phyloP scores from a whole-genome alignment of 192 early-diverging fungal species.

The Backusella circina region DNA sequence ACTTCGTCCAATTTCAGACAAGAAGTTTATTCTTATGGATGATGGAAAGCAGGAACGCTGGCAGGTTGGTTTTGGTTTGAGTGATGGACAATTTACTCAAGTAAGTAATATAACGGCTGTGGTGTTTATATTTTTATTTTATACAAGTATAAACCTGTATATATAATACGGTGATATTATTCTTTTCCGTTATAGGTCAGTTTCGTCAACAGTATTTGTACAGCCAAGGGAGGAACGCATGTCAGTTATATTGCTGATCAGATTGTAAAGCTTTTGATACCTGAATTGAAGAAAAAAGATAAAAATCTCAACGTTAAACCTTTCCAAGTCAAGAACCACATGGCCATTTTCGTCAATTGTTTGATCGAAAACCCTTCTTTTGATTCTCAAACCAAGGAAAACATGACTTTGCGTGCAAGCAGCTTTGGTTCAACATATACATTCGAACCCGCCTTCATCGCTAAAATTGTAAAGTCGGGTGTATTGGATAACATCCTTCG shows the following conservation, averaged over 20 bases:
- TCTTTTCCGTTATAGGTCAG: constrained; percentile 53
- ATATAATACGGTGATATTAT: too few relatives aligned
- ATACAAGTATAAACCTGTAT: too few relatives aligned
- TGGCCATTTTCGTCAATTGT: constrained; percentile 94
- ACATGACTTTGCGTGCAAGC: constrained; percentile 72
- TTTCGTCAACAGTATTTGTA: constrained; percentile 97
- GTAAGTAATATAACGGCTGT: constrained; percentile 26
- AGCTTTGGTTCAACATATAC: constrained; percentile 82
- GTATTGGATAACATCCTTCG: constrained; percentile 74
- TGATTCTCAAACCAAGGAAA: constrained; percentile 98
- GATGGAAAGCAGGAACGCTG: constrained; percentile 70
- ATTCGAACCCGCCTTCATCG: constrained; percentile 76
- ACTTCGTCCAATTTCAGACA: constrained; percentile 21
- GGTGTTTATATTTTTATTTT: too few relatives aligned
- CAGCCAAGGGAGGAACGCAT: constrained; percentile 90
- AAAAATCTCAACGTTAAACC: constrained; percentile 70
- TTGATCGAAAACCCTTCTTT: constrained; percentile 93
- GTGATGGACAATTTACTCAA: constrained; percentile 95
- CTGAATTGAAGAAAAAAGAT: constrained; percentile 72
- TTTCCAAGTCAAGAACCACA: constrained; percentile 82
- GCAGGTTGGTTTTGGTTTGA: constrained; percentile 91
- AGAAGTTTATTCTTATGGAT: constrained; percentile 70
- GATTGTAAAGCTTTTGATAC: constrained; percentile 66
- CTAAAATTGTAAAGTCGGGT: constrained; percentile 75
- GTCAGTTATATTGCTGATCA: constrained; percentile 82